phyloP scores from a whole-genome alignment of 75 land plant genomes.

The Picea sitchensis region DNA sequence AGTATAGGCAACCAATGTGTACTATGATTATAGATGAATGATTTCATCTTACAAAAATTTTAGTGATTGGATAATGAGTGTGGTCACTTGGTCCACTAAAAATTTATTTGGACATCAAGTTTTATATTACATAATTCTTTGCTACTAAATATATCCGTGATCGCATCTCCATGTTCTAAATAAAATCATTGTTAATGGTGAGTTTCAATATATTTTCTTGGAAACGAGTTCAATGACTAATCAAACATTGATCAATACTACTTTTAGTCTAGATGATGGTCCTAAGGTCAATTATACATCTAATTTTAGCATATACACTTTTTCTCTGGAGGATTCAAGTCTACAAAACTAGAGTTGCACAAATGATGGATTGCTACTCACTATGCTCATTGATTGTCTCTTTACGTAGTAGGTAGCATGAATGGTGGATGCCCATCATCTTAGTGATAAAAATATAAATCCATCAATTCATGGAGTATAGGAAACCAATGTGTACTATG shows the following conservation, averaged over 20 bases:
- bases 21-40: slow-evolving; percentile 83
- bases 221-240: background rate
- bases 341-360: background rate
- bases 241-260: background rate
- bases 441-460: too few species aligned
- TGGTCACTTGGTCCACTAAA: too few species aligned
- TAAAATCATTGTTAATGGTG: background rate
- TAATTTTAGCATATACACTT: background rate
- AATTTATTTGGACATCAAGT: too few species aligned
- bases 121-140: too few species aligned
- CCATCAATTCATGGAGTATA: slow-evolving; percentile 25
- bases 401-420: too few species aligned
- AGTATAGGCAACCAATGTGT: slow-evolving; percentile 42
- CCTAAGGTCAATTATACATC: background rate
- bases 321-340: background rate
- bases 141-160: too few species aligned
- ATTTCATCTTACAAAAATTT: slow-evolving; percentile 59
- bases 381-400: too few species aligned
- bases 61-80: slow-evolving; percentile 35
- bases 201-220: slow-evolving; percentile 2
- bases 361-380: too few species aligned
- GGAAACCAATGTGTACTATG: slow-evolving; percentile 46
- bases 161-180: background rate
- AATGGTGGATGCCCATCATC: too few species aligned
- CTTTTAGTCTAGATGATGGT: background rate